Base-by-base conservation (phyloP, 208 protist species). In the Strigomonas culicis region DNA sequence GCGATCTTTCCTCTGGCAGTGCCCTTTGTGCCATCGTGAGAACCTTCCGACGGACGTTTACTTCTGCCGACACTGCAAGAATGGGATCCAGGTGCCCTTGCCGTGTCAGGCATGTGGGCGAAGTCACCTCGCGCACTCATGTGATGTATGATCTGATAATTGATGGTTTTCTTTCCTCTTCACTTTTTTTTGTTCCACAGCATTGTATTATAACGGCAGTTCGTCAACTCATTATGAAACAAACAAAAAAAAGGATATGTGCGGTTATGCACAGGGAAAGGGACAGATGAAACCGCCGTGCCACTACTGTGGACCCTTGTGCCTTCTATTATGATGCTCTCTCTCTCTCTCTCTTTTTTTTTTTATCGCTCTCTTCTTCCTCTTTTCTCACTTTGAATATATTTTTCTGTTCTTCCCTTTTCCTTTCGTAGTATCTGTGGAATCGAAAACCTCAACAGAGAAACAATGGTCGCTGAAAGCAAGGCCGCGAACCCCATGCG, bases 401-500 rank as follows among this genome's bases (percentile, higher is more conserved):
- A 41, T 49, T 24, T 31, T 41, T n/a, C 11, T 43, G 8, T 49
- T 47, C 31, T 22, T 47, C 55, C 55, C 30, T 63, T 2, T 24
- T 62, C 10, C 46, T 63, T 25, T 27, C 32, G 21, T 27, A 24
- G 34, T 52, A 51, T 51, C 22, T 63, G 43, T 64, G 36, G 30
- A 51, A 61, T 32, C 32, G 22, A 24, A 4, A 47, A 15, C 24
- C 1, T 46, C 17, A 53, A 39, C 28, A 44, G n/a, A 32, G 28
- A 13, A 21, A 31, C 22, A 36, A 60, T 60, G 55, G 55, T 60
- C 34, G 55, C 55, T 22, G 85, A 93, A 53, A 94, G 74, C 66
- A 98, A 97, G 80, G 86, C 80, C 22, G 73, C 77, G 27, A 98
- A 99, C 94, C 84, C 85, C 47, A 99, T 99, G 98, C 86, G 93